Evolutionary conservation across 148 eudicot species (phyloP), one percentile per base, ranked within the genome.

Genomic region (Spergularia marina): DNA sequence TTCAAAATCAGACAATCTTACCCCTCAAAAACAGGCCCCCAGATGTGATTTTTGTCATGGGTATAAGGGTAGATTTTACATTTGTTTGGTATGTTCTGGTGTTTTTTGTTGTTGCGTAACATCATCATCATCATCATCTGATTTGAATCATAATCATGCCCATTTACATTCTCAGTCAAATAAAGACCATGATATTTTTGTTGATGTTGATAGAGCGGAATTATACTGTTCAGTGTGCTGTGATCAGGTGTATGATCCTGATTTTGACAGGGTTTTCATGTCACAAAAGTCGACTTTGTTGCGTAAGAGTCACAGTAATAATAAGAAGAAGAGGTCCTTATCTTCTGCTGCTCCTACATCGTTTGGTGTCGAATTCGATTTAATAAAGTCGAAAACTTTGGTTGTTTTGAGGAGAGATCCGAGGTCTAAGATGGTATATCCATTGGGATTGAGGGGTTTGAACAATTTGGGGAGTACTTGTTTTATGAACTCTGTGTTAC

Each of bases 241-340:
- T 81, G 90, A 89, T 85, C 92, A 89, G 71, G 89, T 89, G 52
- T 89, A 89, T 68, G 92, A 89, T 82, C 88, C 83, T 72, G 90
- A 89, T 66, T 89, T 89, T 64, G 92, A 89, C 54, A 85, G 80
- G 68, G 72, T 84, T 77, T 82, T 87, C 53, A 66, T 86, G 82
- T 75, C 83, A 7, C 80, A 84, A 36, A 74, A 80, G 25, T 53
- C 73, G 5, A 63, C 40, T 68, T 70, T 58, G 10, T 23, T 17
- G 16, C 8, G 10, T 53, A 36, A 44, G 59, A 23, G 2, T 12
- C 52, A 3, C 18, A 21, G 18, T 65, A 71, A 39, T 65, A 73
- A 55, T 53, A 77, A 25, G 30, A 74, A 61, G 18, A 53, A 61
- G n/a, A 53, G 54, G 6, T 76, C 25, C 1, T 23, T 23, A 23